These are phyloP conservation scores for Cordyceps tenuipes DNA, from an alignment of 2,329 filamentous ascomycete genomes.

Conservation along the genomic window DNA sequence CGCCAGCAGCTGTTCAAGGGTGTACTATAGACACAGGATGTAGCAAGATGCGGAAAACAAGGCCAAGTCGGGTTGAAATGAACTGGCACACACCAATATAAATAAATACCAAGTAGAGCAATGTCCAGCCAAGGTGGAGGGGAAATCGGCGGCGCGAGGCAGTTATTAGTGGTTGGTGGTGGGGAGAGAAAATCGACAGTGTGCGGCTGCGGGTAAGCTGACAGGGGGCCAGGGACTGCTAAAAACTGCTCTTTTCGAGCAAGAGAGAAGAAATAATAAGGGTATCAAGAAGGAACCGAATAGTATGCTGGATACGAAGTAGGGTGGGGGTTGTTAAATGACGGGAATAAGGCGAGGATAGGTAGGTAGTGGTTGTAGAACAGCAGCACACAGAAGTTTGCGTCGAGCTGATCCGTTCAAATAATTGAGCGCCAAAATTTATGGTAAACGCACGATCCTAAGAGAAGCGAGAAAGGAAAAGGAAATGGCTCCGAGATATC, in stretches of 20 bases:
- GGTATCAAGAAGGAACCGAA: background rate
- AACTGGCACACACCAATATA: background rate
- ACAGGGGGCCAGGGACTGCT: conserved; percentile 2
- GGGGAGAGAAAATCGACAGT: conserved; percentile 10
- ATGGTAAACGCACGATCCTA: background rate
- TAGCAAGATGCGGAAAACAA: background rate
- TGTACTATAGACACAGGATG: background rate
- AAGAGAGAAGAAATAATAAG: background rate
- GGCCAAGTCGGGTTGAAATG: background rate
- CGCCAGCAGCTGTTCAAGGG: background rate
- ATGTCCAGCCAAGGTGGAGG: background rate
- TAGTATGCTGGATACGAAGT: background rate
- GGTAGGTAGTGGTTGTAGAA: background rate
- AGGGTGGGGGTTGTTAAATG: background rate
- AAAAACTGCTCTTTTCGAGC: background rate
- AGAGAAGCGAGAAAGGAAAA: background rate
- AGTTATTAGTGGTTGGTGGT: background rate
- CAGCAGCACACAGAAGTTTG: background rate
- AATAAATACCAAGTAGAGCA: conserved; percentile 3
- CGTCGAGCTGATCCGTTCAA: background rate
- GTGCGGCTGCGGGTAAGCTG: conserved; percentile 2
- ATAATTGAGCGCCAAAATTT: background rate
- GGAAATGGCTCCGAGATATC: conserved; percentile 2
- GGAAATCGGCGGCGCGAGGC: background rate
- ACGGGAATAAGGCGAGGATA: background rate